A percentile compares a stretch with the other conserved stretches of the same genome.
These are phyloP conservation scores for Botrytis fabae DNA, from an alignment of 2,329 filamentous ascomycete species.

Conservation along the genomic window DNA sequence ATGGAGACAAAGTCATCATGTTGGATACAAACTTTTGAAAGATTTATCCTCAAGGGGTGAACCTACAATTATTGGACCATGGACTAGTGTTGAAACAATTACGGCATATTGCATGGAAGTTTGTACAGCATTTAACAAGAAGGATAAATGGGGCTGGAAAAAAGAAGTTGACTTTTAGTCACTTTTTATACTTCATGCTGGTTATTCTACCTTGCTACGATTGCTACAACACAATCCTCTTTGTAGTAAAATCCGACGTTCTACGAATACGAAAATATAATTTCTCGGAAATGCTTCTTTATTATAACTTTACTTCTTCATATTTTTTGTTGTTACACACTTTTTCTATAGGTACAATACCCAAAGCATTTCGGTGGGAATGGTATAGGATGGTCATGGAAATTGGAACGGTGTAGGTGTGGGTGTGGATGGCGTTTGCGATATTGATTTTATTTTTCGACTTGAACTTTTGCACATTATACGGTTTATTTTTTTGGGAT, in stretches of 20 bases:
- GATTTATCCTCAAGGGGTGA: background rate
- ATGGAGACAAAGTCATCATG: slow-evolving; percentile 15
- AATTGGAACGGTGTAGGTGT: background rate
- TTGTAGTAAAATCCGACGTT: background rate
- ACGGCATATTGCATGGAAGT: slow-evolving; percentile 22
- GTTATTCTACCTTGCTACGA: background rate
- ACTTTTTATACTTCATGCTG: background rate
- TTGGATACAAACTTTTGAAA: slow-evolving; percentile 8
- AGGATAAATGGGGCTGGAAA: slow-evolving; percentile 22
- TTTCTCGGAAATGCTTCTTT: background rate
- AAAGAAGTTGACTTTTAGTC: slow-evolving; percentile 24
- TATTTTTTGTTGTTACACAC: slow-evolving; percentile 10
- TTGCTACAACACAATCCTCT: background rate
- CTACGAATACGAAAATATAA: background rate
- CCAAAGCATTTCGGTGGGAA: background rate
- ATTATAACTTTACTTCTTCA: slow-evolving; percentile 7
- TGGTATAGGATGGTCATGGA: background rate
- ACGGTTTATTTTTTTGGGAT: slow-evolving; percentile 13
- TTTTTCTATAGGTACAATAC: slow-evolving; percentile 7
- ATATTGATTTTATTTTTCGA: slow-evolving; percentile 5
- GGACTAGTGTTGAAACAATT: slow-evolving; percentile 18
- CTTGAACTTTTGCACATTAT: slow-evolving; percentile 3
- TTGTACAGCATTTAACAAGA: slow-evolving; percentile 21
- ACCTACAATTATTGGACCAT: slow-evolving; percentile 9
- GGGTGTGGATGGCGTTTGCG: slow-evolving; percentile 11